Base-by-base conservation (phyloP, 305 asterid species). In the Rubia occidens region DNA sequence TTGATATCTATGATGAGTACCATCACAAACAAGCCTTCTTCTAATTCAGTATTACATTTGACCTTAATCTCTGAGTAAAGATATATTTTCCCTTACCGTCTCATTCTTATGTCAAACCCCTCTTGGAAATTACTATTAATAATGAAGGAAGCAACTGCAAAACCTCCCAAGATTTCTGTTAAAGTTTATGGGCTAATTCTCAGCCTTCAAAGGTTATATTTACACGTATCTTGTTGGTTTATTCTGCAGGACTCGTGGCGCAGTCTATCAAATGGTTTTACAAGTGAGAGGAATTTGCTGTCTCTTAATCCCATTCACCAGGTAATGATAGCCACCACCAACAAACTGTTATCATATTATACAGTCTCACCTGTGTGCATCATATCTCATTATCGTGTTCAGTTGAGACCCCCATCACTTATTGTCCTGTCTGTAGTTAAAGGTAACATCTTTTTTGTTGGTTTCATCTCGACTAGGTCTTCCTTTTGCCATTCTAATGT, bases 231-330 rank as follows among this genome's bases (percentile, higher is more conserved):
- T 35, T 51, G 15, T 66, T 45, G 51, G 64, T 40, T 63, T 66
- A 21, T 68, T 59, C 35, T 82, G 81, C 85, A 93, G 98, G 95
- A 89, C n/a, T 85, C 97, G 0, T 94, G 99, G 97, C 79, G 79
- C 69, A 82, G 79, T 68, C 77, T 94, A 55, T 97, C 89, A 6
- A 85, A 82, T 85, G 89, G 86, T 69, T 94, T 94, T 81, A 82
- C 87, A 13, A 90, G 82, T 75, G 96, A 90, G 70, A 83, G 86
- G 76, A 83, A 75, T 71, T 47, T 89, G 69, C 81, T 90, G 80
- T 82, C 91, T 32, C 72, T 94, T 73, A 83, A 84, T 82, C 86
- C 87, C 64, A 64, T 80, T 78, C 92, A 94, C 79, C 99, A 94
- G 94, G 98, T 94, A 87, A 55, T 62, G 39, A 14, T n/a, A 47